These are phyloP conservation scores for Cupressus sempervirens DNA, from an alignment of 75 land plant genomes.

Conservation along the genomic window DNA sequence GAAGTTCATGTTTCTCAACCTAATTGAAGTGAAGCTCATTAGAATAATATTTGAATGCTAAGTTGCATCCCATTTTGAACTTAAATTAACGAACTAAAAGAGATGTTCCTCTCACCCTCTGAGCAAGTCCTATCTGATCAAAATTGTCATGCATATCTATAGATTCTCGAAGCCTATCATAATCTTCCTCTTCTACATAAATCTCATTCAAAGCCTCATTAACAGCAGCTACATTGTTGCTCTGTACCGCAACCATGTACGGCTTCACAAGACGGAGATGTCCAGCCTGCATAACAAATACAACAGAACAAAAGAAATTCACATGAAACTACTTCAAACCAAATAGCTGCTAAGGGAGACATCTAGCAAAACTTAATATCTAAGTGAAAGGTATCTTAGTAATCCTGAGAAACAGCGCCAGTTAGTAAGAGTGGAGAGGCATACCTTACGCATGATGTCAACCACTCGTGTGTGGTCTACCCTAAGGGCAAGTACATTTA, in stretches of 20 bases:
- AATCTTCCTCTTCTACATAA: slow-evolving; percentile 95
- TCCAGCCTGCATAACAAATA: slow-evolving; percentile 57
- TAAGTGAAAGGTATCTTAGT: neutral
- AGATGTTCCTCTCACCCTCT: slow-evolving; percentile 52
- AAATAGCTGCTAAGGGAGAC: neutral
- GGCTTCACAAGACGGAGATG: slow-evolving; percentile 87
- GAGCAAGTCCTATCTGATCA: slow-evolving; percentile 97
- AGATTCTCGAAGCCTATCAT: slow-evolving; percentile 91
- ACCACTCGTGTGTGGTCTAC: slow-evolving; percentile 96
- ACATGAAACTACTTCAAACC: neutral
- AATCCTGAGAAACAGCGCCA: neutral
- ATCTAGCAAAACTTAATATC: neutral
- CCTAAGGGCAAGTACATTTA: slow-evolving; percentile 84
- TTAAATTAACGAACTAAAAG: neutral
- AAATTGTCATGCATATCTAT: slow-evolving; percentile 97
- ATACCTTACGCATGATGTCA: slow-evolving; percentile 94
- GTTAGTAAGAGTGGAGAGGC: neutral
- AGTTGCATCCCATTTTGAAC: neutral
- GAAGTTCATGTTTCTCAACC: slow-evolving; percentile 98
- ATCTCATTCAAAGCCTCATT: slow-evolving; percentile 95
- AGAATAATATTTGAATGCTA: neutral
- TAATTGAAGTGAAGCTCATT: slow-evolving; percentile 16
- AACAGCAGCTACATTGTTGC: slow-evolving; percentile 87
- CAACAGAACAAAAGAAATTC: neutral
- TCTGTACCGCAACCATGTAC: slow-evolving; percentile 97